Base-by-base conservation (phyloP, 2,329 filamentous ascomycete genomes). In the Nectriaceae sp. region DNA sequence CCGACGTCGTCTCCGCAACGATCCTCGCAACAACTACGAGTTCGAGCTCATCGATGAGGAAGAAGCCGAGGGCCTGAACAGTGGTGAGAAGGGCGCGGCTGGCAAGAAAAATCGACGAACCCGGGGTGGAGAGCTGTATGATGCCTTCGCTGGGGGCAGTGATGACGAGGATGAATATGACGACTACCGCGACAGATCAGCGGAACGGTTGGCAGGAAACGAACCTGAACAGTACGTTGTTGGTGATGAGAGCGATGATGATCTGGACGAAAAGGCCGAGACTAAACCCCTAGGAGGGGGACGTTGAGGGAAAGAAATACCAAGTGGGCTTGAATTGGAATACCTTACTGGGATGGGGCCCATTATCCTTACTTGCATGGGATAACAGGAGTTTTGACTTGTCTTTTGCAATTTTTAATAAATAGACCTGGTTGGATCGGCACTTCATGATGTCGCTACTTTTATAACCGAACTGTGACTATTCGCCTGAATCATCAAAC, bases 31-130 rank as follows among this genome's bases (percentile, higher is more conserved):
- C 62, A 86, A 87, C 65, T 97, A 97, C 69, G 93, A 97, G 60
- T 99, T 99, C 59, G 92, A 96, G 71, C 86, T 96, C 54, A 79
- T 99, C 40, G 87, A 94, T 60, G 88, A 92, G 47, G 88, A 90
- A 18, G 91, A 96, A 59, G 76, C 79, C 15, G 76, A 85, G 58
- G 77, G 79, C 21, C 67, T 83, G 4, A 75, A 73, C 44, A 72
- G 18, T 6, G 37, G 66, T 42, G 75, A 75, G 66, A 79, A 73
- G 71, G 72, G 64, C 50, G 67, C 46, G 52, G 68, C 69, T 49
- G 70, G 75, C 8, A 65, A 69, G 57, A 74, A 73, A 57, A 61
- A 73, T 16, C 74, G 75, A 48, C 77, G 80, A 56, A 77, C 79
- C 43, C 70, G 90, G 18, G 94, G 90, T 2, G 91, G 93, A 21